Conservation (phyloP, 441 rosid genomes). For the Populus hybrid region DNA sequence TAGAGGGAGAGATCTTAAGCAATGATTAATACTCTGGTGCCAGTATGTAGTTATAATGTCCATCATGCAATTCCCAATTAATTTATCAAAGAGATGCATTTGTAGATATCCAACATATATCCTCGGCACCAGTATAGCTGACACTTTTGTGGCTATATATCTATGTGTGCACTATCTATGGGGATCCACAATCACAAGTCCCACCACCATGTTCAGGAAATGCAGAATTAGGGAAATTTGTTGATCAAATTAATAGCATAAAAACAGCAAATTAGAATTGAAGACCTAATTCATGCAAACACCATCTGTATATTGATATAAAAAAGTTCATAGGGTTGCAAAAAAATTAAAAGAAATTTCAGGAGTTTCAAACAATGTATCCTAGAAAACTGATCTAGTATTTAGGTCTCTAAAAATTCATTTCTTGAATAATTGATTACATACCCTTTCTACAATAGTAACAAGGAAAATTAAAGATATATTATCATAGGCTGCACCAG, state of each 20-base stretch:
- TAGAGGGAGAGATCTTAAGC: not conserved
- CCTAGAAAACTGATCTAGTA: conserved; percentile 1
- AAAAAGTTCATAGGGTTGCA: not conserved
- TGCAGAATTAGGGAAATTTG: not conserved
- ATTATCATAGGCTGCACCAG: not conserved
- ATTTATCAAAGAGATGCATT: not conserved
- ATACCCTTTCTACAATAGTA: not conserved
- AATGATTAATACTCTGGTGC: not conserved
- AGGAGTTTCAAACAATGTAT: not conserved
- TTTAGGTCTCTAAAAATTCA: not conserved
- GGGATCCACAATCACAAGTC: conserved; percentile 2
- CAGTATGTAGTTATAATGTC: not conserved
- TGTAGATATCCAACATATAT: not conserved
- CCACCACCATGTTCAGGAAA: not conserved
- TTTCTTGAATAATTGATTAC: not conserved
- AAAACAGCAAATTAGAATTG: not conserved
- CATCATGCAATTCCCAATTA: not conserved
- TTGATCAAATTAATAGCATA: not conserved
- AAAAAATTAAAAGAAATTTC: not conserved
- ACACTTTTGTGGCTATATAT: not conserved
- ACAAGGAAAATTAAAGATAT: not conserved
- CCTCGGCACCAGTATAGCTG: not conserved
- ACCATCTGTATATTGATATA: not conserved
- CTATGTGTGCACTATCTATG: not conserved
- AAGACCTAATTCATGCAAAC: not conserved